phyloP scores from a whole-genome alignment of 2,329 filamentous ascomycete species.

The Ceratocystis smalleyi region DNA sequence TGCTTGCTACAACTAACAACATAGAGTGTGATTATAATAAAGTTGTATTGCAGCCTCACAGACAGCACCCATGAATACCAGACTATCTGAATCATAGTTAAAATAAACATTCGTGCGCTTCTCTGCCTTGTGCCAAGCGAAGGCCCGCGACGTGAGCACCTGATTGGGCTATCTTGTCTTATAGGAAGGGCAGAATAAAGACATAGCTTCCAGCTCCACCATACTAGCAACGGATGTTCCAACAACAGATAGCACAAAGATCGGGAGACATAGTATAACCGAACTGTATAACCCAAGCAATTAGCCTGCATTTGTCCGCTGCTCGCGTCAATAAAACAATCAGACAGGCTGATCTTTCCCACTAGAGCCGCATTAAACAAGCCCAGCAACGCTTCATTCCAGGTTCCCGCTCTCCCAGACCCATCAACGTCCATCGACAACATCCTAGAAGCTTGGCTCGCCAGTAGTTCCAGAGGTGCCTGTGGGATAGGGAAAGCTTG shows the following conservation, averaged over 20 bases:
- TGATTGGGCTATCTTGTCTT: not conserved
- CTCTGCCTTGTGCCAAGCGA: no score
- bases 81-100: no score
- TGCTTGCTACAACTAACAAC: no score
- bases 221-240: not conserved
- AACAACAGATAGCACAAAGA: not conserved
- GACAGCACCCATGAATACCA: no score
- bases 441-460: not conserved
- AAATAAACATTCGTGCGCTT: no score
- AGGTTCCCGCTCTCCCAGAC: not conserved
- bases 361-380: not conserved
- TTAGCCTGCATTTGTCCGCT: not conserved
- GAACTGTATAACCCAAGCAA: not conserved
- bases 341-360: not conserved
- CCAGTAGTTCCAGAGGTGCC: not conserved
- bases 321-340: no score
- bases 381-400: not conserved
- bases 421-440: not conserved
- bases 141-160: no score
- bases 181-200: not conserved
- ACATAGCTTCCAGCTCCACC: not conserved
- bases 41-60: no score
- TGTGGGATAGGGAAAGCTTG: conserved; percentile 5
- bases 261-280: not conserved
- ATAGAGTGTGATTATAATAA: no score